These are phyloP conservation scores for Cryptococcus wingfieldii DNA, from an alignment of 1,284 basidiomycete species.

Conservation along the genomic window DNA sequence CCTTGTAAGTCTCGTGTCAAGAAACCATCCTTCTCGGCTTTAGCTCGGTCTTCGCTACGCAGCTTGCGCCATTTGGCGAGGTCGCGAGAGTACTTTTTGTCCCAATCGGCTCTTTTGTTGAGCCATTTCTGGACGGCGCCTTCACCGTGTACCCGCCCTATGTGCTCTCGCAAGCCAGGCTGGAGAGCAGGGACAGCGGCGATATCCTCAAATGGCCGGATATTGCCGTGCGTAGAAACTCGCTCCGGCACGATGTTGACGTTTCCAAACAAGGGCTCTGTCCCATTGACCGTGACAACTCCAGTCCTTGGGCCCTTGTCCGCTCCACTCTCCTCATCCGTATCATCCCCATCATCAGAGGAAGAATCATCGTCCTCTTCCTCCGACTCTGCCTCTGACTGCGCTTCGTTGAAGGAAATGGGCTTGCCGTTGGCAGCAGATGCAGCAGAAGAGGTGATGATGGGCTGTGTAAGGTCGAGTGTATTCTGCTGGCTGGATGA, in stretches of 20 bases:
- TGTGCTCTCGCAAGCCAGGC: slow-evolving; percentile 25
- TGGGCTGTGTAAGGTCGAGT: slow-evolving; percentile 31
- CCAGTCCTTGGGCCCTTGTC: slow-evolving; percentile 11
- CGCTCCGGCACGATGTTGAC: slow-evolving; percentile 75
- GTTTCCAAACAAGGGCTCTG: slow-evolving; percentile 32
- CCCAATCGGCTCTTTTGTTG: slow-evolving; percentile 36
- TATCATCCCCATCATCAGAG: slow-evolving; percentile 1
- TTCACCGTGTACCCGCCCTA: slow-evolving; percentile 39
- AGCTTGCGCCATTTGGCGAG: slow-evolving; percentile 35
- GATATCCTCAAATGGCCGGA: slow-evolving; percentile 72
- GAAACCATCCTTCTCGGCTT: slow-evolving; percentile 40
- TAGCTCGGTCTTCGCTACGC: slow-evolving; percentile 25
- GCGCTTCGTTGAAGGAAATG: slow-evolving; percentile 21
- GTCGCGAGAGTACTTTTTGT: slow-evolving; percentile 34
- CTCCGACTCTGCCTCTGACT: slow-evolving; percentile 32
- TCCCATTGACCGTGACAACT: slow-evolving; percentile 37
- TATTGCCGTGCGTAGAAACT: slow-evolving; percentile 68
- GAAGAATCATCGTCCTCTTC: slow-evolving; percentile 8
- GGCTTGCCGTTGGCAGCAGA: slow-evolving; percentile 27
- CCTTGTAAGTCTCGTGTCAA: slow-evolving; percentile 37
- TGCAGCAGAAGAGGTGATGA: slow-evolving; percentile 26
- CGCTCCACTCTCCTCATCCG: slow-evolving; percentile 1
- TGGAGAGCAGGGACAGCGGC: slow-evolving; percentile 49
- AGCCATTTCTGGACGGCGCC: slow-evolving; percentile 46
- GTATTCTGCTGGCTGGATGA: slow-evolving; percentile 14